A percentile compares a stretch with the other conserved stretches of the same genome.
These are phyloP conservation scores for Ulmus americana DNA, from an alignment of 331 rosid species.

Conservation along the genomic window DNA sequence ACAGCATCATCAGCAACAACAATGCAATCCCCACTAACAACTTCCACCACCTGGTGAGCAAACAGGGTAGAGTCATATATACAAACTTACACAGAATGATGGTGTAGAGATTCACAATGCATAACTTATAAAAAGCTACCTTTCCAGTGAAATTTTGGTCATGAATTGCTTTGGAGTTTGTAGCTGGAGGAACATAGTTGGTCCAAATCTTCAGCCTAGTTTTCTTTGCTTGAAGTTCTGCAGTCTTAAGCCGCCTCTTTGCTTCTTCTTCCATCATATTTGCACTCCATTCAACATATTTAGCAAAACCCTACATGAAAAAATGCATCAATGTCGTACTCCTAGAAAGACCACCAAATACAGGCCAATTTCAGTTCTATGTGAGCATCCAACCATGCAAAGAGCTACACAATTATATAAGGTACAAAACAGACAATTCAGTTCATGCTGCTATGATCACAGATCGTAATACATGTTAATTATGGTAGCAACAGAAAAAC, in stretches of 20 bases:
- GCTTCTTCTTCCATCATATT: conserved; percentile 87
- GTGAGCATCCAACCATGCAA: conserved; percentile 8
- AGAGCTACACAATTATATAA: conserved; percentile 5
- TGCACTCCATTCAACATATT: conserved; percentile 93
- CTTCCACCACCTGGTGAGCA: conserved; percentile 72
- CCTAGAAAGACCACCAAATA: conserved; percentile 3
- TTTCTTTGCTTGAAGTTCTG: conserved; percentile 81
- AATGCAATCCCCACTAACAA: conserved; percentile 84
- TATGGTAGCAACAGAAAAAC: conserved; percentile 4
- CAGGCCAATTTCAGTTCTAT: background rate
- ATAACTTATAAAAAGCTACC: conserved; percentile 36
- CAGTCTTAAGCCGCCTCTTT: conserved; percentile 59
- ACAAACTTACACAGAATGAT: background rate
- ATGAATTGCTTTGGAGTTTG: conserved; percentile 87
- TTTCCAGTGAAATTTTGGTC: conserved; percentile 81
- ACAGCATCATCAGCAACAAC: conserved; percentile 79
- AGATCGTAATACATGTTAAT: conserved; percentile 9
- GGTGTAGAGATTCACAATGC: conserved; percentile 1
- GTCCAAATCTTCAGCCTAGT: conserved; percentile 66
- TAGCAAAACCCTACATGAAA: conserved; percentile 56
- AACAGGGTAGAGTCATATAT: conserved; percentile 10
- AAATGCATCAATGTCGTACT: background rate
- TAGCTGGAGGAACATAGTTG: conserved; percentile 67
- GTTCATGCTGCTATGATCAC: conserved; percentile 3
- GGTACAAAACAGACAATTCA: background rate